Percentiles rank a stretch among this genome's conserved stretches.
These are phyloP conservation scores for Xylaria scruposa DNA, from an alignment of 495 filamentous ascomycete genomes.

Conservation along the genomic window DNA sequence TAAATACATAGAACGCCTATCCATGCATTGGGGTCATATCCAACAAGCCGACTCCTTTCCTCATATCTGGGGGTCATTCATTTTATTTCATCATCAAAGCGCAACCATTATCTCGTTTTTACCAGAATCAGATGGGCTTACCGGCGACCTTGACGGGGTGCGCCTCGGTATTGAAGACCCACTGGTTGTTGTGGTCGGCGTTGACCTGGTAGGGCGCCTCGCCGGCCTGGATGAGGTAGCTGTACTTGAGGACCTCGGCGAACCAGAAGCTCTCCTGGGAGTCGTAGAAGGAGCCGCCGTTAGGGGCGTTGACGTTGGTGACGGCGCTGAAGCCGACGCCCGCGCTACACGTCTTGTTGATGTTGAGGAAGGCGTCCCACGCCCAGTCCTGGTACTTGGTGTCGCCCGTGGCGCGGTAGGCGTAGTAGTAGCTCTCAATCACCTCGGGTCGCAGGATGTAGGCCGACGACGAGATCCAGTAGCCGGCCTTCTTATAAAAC, in stretches of 20 bases:
- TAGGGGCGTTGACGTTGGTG: slow-evolving; percentile 65
- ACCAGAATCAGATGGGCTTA: slow-evolving; percentile 39
- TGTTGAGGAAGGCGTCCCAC: slow-evolving; percentile 78
- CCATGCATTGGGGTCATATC: slow-evolving; percentile 13
- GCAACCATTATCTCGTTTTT: neutral
- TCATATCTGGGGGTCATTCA: neutral
- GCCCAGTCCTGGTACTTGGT: slow-evolving; percentile 79
- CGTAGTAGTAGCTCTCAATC: slow-evolving; percentile 88
- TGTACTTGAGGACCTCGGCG: slow-evolving; percentile 89
- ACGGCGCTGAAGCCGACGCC: slow-evolving; percentile 72
- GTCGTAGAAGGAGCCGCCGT: slow-evolving; percentile 68
- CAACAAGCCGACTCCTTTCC: neutral
- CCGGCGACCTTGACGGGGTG: slow-evolving; percentile 72
- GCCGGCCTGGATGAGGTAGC: slow-evolving; percentile 70
- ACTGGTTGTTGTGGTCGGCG: slow-evolving; percentile 62
- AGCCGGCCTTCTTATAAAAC: slow-evolving; percentile 72
- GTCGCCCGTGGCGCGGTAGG: slow-evolving; percentile 78
- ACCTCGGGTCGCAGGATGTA: slow-evolving; percentile 87
- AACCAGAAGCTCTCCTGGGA: slow-evolving; percentile 91
- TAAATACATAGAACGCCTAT: slow-evolving; percentile 20
- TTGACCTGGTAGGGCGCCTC: slow-evolving; percentile 73
- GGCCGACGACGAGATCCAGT: slow-evolving; percentile 66
- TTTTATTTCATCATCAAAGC: neutral
- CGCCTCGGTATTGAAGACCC: slow-evolving; percentile 86
- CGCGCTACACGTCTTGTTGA: slow-evolving; percentile 69